Conservation (phyloP, 106 monocot species). For the Dioscorea zingiberensis region DNA sequence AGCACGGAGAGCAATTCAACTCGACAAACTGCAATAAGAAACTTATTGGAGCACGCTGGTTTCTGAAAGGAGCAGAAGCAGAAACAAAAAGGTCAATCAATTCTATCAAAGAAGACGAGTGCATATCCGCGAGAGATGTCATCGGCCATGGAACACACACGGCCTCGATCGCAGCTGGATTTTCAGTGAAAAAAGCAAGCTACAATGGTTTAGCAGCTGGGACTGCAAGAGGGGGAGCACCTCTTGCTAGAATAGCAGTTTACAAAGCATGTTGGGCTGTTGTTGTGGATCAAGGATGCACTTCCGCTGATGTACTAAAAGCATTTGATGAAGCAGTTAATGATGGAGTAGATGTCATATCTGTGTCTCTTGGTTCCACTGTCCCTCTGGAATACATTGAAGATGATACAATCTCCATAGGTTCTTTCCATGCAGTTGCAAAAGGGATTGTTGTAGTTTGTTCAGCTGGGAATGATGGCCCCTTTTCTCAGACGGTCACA, state of each 20-base stretch:
- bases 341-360: conserved; percentile 69
- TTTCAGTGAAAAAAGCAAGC: conserved; percentile 34
- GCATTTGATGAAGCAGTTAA: conserved; percentile 72
- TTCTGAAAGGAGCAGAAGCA: conserved; percentile 57
- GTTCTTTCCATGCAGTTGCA: conserved; percentile 61
- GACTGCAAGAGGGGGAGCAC: conserved; percentile 62
- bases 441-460: conserved; percentile 50
- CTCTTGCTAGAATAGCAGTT: conserved; percentile 35
- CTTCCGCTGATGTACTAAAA: conserved; percentile 61
- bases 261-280: conserved; percentile 73
- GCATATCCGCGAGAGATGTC: conserved; percentile 52
- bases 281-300: conserved; percentile 34
- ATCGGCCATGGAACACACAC: conserved; percentile 69
- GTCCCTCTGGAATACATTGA: conserved; percentile 57
- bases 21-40: conserved; percentile 51
- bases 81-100: conserved; percentile 54
- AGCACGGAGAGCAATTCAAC: conserved; percentile 43
- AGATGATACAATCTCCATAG: conserved; percentile 56
- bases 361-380: conserved; percentile 54
- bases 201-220: conserved; percentile 50
- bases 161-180: conserved; percentile 57
- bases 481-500: conserved; percentile 40
- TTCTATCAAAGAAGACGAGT: conserved; percentile 32
- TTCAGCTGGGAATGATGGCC: conserved; percentile 67
- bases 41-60: conserved; percentile 74